These are phyloP conservation scores for Globisporangium okanoganense DNA, from an alignment of 352 stramenopile genomes.

Conservation along the genomic window DNA sequence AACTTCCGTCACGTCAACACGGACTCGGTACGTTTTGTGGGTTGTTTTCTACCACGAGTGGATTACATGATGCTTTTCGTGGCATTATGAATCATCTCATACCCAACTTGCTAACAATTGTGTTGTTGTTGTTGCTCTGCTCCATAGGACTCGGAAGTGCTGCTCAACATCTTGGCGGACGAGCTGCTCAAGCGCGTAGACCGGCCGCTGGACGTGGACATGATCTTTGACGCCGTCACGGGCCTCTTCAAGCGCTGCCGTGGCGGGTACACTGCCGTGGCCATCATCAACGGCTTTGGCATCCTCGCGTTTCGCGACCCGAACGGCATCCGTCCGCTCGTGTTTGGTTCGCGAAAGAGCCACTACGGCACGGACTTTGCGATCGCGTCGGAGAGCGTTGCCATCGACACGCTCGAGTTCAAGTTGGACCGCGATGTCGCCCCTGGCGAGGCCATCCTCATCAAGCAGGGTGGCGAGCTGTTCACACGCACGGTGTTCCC, in stretches of 20 bases:
- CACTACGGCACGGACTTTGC: slow-evolving; percentile 91
- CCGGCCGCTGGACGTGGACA: slow-evolving; percentile 59
- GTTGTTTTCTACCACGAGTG: no score
- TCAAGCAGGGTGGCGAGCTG: slow-evolving; percentile 87
- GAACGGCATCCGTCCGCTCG: slow-evolving; percentile 96
- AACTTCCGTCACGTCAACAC: slow-evolving; percentile 98
- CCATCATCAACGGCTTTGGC: slow-evolving; percentile 97
- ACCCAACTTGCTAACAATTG: not conserved
- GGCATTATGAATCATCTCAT: not conserved
- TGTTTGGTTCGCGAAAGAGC: slow-evolving; percentile 89
- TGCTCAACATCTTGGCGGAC: slow-evolving; percentile 99
- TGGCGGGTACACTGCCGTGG: slow-evolving; percentile 95
- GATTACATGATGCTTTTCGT: not conserved
- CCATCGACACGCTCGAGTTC: slow-evolving; percentile 98
- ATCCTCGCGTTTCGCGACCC: slow-evolving; percentile 98
- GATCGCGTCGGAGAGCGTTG: slow-evolving; percentile 97
- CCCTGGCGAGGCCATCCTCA: slow-evolving; percentile 96
- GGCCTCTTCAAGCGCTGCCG: slow-evolving; percentile 94
- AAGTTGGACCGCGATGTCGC: slow-evolving; percentile 93
- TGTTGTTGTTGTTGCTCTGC: not conserved
- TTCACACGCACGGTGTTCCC: slow-evolving; percentile 82
- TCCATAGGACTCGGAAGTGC: slow-evolving; percentile 94
- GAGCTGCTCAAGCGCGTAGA: slow-evolving; percentile 88
- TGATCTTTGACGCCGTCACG: slow-evolving; percentile 90
- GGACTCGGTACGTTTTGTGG: slow-evolving; percentile 74